Evolutionary conservation across 2,329 filamentous ascomycete species (phyloP).

Genomic region (Aspergillus tanneri): DNA sequence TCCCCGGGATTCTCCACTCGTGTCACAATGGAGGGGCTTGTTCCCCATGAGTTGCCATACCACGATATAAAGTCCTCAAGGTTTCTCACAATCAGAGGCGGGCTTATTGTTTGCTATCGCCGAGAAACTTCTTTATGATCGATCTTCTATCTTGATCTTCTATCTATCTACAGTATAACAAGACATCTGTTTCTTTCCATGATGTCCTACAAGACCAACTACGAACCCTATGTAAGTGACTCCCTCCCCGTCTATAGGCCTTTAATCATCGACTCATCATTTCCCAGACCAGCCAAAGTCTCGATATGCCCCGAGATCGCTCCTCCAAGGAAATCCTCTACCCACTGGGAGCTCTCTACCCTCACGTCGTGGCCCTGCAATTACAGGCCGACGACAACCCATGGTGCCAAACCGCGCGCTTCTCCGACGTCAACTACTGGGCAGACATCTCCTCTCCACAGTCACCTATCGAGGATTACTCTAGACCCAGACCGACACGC

Average conservation of each 20-base stretch:
- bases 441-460: slow-evolving; percentile 31
- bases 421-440: slow-evolving; percentile 33
- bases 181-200: slow-evolving; percentile 11
- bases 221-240: slow-evolving; percentile 39
- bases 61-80: slow-evolving; percentile 20
- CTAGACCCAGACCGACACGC: slow-evolving; percentile 17
- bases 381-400: slow-evolving; percentile 31
- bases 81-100: slow-evolving; percentile 14
- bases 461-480: slow-evolving; percentile 22
- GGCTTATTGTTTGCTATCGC: slow-evolving; percentile 3
- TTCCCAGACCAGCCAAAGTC: slow-evolving; percentile 27
- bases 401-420: slow-evolving; percentile 27
- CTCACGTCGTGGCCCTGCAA: slow-evolving; percentile 39
- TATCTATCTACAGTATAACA: too few species aligned
- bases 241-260: neutral
- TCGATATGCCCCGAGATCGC: slow-evolving; percentile 28
- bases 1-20: slow-evolving; percentile 14
- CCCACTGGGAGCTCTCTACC: slow-evolving; percentile 36
- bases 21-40: too few species aligned
- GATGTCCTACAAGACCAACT: slow-evolving; percentile 43
- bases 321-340: slow-evolving; percentile 33
- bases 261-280: neutral
- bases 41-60: slow-evolving; percentile 7
- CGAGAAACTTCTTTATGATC: slow-evolving; percentile 1
- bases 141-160: too few species aligned